Base-by-base conservation (phyloP, 805 yeast species). In the Debaryomyces maramus region DNA sequence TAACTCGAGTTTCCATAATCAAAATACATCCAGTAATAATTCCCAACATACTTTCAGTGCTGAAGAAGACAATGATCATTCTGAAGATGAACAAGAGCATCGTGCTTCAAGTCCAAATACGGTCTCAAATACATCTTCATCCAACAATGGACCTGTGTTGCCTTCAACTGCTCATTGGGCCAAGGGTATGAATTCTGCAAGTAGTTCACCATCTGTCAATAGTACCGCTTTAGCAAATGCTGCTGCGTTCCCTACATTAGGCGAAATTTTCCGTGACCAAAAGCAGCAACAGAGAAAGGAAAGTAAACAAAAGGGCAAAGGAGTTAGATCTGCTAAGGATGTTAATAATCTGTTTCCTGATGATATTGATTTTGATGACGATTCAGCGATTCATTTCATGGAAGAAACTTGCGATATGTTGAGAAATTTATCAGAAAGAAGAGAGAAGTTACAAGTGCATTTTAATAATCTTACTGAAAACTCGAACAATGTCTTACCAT, bases 151-250 rank as follows among this genome's bases (percentile, higher is more conserved):
- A 4, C 73, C 78, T 3, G 75, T 81, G 3, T 70, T 86, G 37
- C 93, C 93, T 6, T 75, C 84, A 1, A 76, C 88, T 14, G 87
- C 84, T 1, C 79, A 85, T 3, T 83, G 90, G 90, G 70, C 71
- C 5, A 61, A 59, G 43, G 42, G 45, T 26, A 43, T 56, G 10
- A 49, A 46, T 10, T 58, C 61, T 6, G 61, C 59, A 24, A 56
- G 60, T 24, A 60, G 58, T 16, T 66, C 74, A 3, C 74, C 77
- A 6, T 63, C 61, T 6, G 56, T 58, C 32, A 55, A 53, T 38
- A 58, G 54, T 45, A 55, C 63, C 5, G 62, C 67, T 16, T 55
- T 74, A 47, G 67, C 80, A 3, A 70, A 75, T 50, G 55, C 74
- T 11, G 70, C 78, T 4, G 77, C 84, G 2, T 80, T 81, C 69